A percentile compares a stretch with the other conserved stretches of the same genome.
Conservation (phyloP, 2,329 filamentous ascomycete genomes). For the Chaetothyriales sp. region DNA sequence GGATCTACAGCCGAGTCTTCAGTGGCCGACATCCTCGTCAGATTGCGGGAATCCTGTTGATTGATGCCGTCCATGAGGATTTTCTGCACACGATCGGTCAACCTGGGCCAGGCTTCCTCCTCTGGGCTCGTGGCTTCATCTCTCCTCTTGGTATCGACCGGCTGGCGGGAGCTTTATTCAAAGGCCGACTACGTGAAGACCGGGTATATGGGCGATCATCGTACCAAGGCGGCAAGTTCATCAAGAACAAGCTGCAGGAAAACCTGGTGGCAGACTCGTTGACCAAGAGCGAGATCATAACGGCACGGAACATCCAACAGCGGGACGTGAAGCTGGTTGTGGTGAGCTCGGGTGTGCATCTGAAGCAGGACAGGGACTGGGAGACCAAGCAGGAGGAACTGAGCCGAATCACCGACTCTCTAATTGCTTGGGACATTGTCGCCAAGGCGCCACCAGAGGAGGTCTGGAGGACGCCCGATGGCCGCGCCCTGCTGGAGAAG, state of each 20-base stretch:
- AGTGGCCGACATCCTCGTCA: slow-evolving; percentile 63
- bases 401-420: slow-evolving; percentile 60
- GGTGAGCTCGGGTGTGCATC: slow-evolving; percentile 63
- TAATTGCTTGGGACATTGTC: slow-evolving; percentile 75
- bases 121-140: slow-evolving; percentile 75
- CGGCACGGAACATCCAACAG: slow-evolving; percentile 64
- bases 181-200: slow-evolving; percentile 64
- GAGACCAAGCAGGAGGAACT: slow-evolving; percentile 72
- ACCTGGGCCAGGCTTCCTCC: slow-evolving; percentile 58
- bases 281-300: slow-evolving; percentile 65
- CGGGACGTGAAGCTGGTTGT: slow-evolving; percentile 61
- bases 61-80: slow-evolving; percentile 83
- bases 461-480: slow-evolving; percentile 65
- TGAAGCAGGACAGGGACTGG: slow-evolving; percentile 57
- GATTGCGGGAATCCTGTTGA: slow-evolving; percentile 63
- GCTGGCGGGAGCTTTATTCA: slow-evolving; percentile 64
- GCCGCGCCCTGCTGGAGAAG: slow-evolving; percentile 62
- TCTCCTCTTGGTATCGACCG: slow-evolving; percentile 77
- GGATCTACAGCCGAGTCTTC: slow-evolving; percentile 82
- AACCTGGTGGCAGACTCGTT: slow-evolving; percentile 74
- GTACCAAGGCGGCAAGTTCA: slow-evolving; percentile 64
- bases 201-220: slow-evolving; percentile 68
- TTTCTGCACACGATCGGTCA: slow-evolving; percentile 53
- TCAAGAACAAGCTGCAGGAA: slow-evolving; percentile 87
- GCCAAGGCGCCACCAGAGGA: slow-evolving; percentile 61